Evolutionary conservation across 805 yeast genomes (phyloP).

Genomic region (Candida coquimbonensis): DNA sequence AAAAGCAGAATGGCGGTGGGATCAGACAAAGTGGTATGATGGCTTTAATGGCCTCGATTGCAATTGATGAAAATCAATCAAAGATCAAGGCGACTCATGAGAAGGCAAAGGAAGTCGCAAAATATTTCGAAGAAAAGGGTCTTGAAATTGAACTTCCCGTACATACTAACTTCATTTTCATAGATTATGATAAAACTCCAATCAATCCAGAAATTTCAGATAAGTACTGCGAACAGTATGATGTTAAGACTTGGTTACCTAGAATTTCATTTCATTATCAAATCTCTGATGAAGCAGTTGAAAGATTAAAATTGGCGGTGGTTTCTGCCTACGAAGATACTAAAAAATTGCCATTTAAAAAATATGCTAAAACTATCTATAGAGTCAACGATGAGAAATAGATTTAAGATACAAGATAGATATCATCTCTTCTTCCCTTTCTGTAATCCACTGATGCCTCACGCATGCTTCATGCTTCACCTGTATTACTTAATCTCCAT

Average conservation of each 20-base stretch:
- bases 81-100: slow-evolving; percentile 41
- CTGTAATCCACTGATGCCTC: too few relatives aligned
- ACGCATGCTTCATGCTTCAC: too few relatives aligned
- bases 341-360: slow-evolving; percentile 7
- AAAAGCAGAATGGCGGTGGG: slow-evolving; percentile 93
- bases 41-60: slow-evolving; percentile 69
- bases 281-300: slow-evolving; percentile 13
- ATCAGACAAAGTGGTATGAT: slow-evolving; percentile 82
- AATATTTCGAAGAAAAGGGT: slow-evolving; percentile 44
- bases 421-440: not conserved
- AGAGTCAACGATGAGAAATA: slow-evolving; percentile 1
- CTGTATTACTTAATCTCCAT: too few relatives aligned
- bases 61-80: slow-evolving; percentile 62
- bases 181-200: slow-evolving; percentile 41
- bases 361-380: slow-evolving; percentile 2
- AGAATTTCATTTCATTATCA: slow-evolving; percentile 58
- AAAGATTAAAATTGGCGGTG: slow-evolving; percentile 25
- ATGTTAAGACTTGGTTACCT: slow-evolving; percentile 52
- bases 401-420: not conserved
- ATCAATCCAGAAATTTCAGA: slow-evolving; percentile 51
- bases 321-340: slow-evolving; percentile 31
- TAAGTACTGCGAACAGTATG: slow-evolving; percentile 47
- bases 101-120: slow-evolving; percentile 44
- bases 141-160: slow-evolving; percentile 61
- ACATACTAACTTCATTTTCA: slow-evolving; percentile 77